These are phyloP conservation scores for Aureobasidium sp. DNA, from an alignment of 2,329 filamentous ascomycete genomes.

Conservation along the genomic window DNA sequence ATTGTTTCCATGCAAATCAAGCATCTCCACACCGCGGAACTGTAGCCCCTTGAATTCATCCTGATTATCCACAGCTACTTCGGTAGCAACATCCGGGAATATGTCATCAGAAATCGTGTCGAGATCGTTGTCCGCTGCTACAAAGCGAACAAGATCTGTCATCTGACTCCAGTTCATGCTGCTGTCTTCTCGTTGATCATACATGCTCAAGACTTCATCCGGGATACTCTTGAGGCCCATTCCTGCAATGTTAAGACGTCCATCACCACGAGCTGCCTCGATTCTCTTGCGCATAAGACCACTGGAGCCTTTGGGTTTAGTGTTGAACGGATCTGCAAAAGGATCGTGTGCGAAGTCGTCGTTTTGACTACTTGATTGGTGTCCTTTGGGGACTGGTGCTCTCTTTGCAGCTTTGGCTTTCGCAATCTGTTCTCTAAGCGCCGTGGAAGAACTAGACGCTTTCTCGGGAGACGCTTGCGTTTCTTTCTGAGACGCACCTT, in stretches of 20 bases:
- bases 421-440: constrained; percentile 82
- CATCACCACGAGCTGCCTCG: constrained; percentile 62
- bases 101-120: constrained; percentile 61
- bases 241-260: constrained; percentile 79
- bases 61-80: constrained; percentile 56
- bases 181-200: constrained; percentile 57
- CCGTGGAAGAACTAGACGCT: constrained; percentile 52
- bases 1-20: constrained; percentile 82
- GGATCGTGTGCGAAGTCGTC: constrained; percentile 50
- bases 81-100: constrained; percentile 61
- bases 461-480: background rate
- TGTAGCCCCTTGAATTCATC: constrained; percentile 56
- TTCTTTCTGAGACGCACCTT: background rate
- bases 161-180: constrained; percentile 79
- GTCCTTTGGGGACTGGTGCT: constrained; percentile 7
- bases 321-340: constrained; percentile 62
- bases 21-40: constrained; percentile 69
- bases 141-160: constrained; percentile 74
- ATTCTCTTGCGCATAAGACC: constrained; percentile 67
- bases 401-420: constrained; percentile 70
- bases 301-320: constrained; percentile 49
- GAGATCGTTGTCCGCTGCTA: constrained; percentile 85
- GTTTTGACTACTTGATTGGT: constrained; percentile 17
- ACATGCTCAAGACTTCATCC: constrained; percentile 79
- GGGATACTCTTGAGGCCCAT: constrained; percentile 75